These are phyloP conservation scores for Diutina catenulata DNA, from an alignment of 1,139 yeast genomes.

Conservation along the genomic window DNA sequence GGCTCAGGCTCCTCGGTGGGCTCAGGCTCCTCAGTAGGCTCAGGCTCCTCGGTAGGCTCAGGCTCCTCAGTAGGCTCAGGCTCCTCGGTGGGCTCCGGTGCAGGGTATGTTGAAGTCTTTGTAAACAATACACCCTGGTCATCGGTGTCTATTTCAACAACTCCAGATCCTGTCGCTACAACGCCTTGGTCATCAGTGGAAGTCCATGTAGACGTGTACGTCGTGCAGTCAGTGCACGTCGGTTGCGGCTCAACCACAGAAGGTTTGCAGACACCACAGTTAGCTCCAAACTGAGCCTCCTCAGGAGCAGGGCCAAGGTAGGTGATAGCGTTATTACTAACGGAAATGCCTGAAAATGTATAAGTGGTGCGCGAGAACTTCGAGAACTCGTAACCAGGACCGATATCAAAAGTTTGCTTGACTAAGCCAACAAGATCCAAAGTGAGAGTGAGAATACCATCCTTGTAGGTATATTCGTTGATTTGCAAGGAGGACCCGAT, in stretches of 20 bases:
- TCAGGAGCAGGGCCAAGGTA: constrained; percentile 1
- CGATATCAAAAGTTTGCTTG: not conserved
- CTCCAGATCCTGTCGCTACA: too few species aligned
- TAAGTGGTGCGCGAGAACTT: not conserved
- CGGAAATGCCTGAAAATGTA: not conserved
- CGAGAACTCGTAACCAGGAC: not conserved
- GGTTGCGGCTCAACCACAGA: not conserved
- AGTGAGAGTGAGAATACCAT: not conserved
- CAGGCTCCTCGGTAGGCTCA: too few species aligned
- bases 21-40: too few species aligned
- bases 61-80: too few species aligned
- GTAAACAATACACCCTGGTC: too few species aligned
- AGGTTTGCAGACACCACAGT: constrained; percentile 2
- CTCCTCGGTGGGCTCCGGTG: too few species aligned
- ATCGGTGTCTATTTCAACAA: too few species aligned
- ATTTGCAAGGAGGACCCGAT: not conserved
- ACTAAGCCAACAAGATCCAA: not conserved
- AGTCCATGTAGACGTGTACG: too few species aligned
- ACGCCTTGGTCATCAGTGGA: too few species aligned
- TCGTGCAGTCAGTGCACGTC: too few species aligned
- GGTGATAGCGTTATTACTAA: not conserved
- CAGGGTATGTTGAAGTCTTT: too few species aligned
- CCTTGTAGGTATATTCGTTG: not conserved
- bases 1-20: too few species aligned
- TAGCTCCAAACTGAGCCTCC: not conserved